Base-by-base conservation (phyloP, 129 eudicot genomes). In the Chrysanthemum seticuspe region DNA sequence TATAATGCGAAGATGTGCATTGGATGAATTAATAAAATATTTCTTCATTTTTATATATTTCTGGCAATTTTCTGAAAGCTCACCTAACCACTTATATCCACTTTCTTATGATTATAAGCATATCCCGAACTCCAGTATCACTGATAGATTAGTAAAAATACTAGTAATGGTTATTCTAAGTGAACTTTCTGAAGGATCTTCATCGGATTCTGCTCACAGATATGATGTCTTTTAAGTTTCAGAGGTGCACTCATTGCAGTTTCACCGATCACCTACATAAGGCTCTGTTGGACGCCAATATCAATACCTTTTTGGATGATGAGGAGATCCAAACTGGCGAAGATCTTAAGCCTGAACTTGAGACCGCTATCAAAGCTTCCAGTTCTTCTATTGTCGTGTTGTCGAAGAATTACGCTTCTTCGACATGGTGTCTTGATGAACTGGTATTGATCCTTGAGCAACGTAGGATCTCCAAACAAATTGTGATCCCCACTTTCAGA, bases 211-310 rank as follows among this genome's bases (percentile, higher is more conserved):
- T 49, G 5, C 6, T 29, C 9, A 29, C 2, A 62, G 4, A 49
- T 47, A 34, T 5, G 71, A 74, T 1, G 54, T 64, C 3, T 63
- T 14, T 50, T 74, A 55, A 63, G 78, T 64, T 74, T 52, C 2
- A 11, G 78, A 34, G 78, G 78, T 14, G 14, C 36, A 64, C 78
- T 7, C 78, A 72, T 40, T 4, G 1, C 4, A 64, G 21, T 18
- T 74, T 74, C 44, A 52, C 53, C 10, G 19, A 47, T 66, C 70
- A 70, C 63, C 74, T 70, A 13, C n/a, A 70, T n/a, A 51, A 31
- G 10, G 74, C 74, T 3, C 63, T 70, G 2, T 2, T 54, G 4
- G 7, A 14, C 2, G 52, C 64, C 3, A 57, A 18, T 4, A 13
- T 70, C 21, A 31, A 25, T 2, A 16, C 48, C 51, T 54, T 54